A percentile compares a stretch with the other conserved stretches of the same genome.
These are phyloP conservation scores for Aegilops tauschii DNA, from an alignment of 176 grass and related monocot genomes.

Conservation along the genomic window DNA sequence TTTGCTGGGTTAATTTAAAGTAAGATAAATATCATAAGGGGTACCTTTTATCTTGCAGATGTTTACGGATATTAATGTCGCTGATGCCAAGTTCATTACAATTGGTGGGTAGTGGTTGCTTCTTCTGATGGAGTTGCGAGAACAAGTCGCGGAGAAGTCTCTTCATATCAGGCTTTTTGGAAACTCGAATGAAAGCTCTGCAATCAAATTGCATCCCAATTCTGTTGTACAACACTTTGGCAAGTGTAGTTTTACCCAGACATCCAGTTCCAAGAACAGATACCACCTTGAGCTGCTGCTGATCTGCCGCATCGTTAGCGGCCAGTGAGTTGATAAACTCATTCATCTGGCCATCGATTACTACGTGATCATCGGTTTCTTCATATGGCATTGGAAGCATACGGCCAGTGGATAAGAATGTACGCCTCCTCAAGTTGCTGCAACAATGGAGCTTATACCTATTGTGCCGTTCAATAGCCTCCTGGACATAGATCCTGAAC, in stretches of 20 bases:
- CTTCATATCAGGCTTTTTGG: slow-evolving; percentile 2
- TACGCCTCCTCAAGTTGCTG: background rate
- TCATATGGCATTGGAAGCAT: background rate
- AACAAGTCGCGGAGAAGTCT: background rate
- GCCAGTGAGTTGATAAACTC: background rate
- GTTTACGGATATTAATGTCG: background rate
- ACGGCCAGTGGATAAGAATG: too few species aligned
- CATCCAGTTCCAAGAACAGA: background rate
- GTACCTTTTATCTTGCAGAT: background rate
- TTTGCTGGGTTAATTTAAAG: background rate
- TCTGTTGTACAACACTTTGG: background rate
- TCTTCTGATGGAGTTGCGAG: background rate
- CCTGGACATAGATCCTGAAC: background rate
- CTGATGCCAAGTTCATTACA: background rate
- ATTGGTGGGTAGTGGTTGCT: background rate
- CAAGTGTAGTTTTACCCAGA: slow-evolving; percentile 1
- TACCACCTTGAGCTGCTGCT: background rate
- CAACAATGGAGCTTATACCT: background rate
- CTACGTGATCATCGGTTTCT: background rate
- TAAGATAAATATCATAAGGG: background rate
- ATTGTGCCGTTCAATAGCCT: background rate
- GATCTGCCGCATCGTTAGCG: background rate
- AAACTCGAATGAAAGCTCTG: background rate
- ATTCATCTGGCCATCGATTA: background rate
- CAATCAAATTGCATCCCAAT: background rate